phyloP scores from a whole-genome alignment of 2,329 filamentous ascomycete genomes.

The Penicillium sp. region DNA sequence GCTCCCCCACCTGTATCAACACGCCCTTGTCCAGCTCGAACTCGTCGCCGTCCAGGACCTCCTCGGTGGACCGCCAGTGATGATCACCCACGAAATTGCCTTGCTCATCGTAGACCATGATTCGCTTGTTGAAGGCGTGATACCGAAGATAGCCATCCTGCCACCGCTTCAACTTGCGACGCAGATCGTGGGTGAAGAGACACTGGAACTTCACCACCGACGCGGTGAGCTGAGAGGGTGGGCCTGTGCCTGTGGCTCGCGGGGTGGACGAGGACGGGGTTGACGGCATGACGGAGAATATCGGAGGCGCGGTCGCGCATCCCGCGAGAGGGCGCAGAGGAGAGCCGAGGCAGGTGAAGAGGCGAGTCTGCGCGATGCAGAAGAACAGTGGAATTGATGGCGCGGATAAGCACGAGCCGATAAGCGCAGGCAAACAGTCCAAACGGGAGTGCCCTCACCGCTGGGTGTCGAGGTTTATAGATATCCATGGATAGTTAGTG shows the following conservation, averaged over 20 bases:
- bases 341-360: no score
- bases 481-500: no score
- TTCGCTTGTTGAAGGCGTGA: slow-evolving; percentile 83
- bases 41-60: slow-evolving; percentile 79
- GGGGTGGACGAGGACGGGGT: slow-evolving; percentile 24
- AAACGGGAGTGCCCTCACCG: no score
- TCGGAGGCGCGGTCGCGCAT: no score
- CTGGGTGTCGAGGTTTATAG: no score
- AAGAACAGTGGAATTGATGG: no score
- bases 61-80: slow-evolving; percentile 69
- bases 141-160: slow-evolving; percentile 86
- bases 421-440: no score
- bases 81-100: slow-evolving; percentile 80
- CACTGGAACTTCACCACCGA: slow-evolving; percentile 78
- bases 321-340: background rate
- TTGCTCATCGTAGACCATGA: slow-evolving; percentile 84
- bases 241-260: slow-evolving; percentile 35
- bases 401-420: no score
- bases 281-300: slow-evolving; percentile 21
- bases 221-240: slow-evolving; percentile 63
- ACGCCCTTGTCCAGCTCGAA: slow-evolving; percentile 72
- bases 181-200: slow-evolving; percentile 80
- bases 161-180: slow-evolving; percentile 87
- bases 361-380: no score
- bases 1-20: slow-evolving; percentile 77